A percentile compares a stretch with the other conserved stretches of the same genome.
phyloP scores from a whole-genome alignment of 129 eudicot genomes.

The Centaurea solstitialis region DNA sequence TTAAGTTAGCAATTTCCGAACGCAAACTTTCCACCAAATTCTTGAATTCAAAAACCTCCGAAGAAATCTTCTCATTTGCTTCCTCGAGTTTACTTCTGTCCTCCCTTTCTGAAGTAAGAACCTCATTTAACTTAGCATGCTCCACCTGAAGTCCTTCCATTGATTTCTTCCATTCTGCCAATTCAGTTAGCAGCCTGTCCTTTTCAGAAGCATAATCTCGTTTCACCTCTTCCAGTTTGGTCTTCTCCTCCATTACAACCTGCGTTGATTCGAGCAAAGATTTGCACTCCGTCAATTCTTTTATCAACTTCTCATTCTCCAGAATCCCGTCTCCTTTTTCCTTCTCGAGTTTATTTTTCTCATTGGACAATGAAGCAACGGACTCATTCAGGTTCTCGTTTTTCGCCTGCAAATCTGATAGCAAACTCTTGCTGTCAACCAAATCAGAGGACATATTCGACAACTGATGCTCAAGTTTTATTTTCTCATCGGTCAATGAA shows the following conservation, averaged over 20 bases:
- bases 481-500: constrained; percentile 55
- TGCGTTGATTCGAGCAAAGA: constrained; percentile 41
- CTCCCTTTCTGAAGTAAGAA: constrained; percentile 37
- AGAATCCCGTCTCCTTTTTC: constrained; percentile 40
- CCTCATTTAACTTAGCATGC: constrained; percentile 40
- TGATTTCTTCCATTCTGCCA: constrained; percentile 42
- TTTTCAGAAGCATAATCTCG: constrained; percentile 37
- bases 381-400: constrained; percentile 49
- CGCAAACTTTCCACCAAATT: constrained; percentile 49
- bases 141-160: constrained; percentile 50
- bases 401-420: constrained; percentile 57
- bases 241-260: constrained; percentile 40
- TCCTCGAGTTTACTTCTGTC: constrained; percentile 50
- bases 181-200: constrained; percentile 37
- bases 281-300: constrained; percentile 50
- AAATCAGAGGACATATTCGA: constrained; percentile 52
- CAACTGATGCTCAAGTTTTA: constrained; percentile 38
- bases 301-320: constrained; percentile 48
- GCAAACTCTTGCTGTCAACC: constrained; percentile 51
- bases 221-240: constrained; percentile 52
- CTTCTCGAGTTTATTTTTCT: constrained; percentile 45
- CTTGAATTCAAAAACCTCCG: constrained; percentile 45
- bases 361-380: constrained; percentile 45
- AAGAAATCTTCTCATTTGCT: constrained; percentile 46
- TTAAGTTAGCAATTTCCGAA: constrained; percentile 46